Evolutionary conservation across 495 filamentous ascomycete genomes (phyloP).

Genomic region (Penicillium simplicissimum): DNA sequence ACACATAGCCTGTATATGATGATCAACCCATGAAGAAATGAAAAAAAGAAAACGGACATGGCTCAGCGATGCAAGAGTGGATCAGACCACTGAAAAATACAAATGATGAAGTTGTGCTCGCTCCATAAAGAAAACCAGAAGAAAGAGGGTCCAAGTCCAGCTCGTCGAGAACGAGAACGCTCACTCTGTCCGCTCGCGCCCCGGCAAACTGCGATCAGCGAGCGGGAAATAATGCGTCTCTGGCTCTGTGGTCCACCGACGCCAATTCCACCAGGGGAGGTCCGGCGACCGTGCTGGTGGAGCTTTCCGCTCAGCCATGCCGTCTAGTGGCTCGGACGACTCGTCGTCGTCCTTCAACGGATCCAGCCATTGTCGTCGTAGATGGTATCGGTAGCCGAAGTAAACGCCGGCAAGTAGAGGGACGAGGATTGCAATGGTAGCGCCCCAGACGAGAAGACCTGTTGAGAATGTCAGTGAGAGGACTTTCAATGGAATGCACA

Average conservation of each 20-base stretch:
- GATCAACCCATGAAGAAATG: background rate
- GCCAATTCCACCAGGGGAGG: conserved; percentile 42
- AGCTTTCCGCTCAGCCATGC: conserved; percentile 22
- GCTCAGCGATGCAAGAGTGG: conserved; percentile 8
- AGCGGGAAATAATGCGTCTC: conserved; percentile 37
- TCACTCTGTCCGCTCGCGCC: conserved; percentile 19
- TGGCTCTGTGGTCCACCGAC: conserved; percentile 27
- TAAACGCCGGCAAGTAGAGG: conserved; percentile 14
- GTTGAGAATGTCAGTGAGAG: background rate
- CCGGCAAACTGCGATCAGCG: conserved; percentile 23
- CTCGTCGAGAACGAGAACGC: conserved; percentile 2
- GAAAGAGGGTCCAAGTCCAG: conserved; percentile 7
- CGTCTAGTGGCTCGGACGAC: conserved; percentile 29
- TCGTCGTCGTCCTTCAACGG: conserved; percentile 15
- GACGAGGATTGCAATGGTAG: conserved; percentile 9
- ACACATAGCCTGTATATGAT: background rate
- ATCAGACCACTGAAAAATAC: background rate
- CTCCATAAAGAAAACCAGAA: background rate
- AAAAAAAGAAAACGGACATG: background rate
- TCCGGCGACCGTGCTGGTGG: background rate
- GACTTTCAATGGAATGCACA: background rate
- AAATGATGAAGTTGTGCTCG: background rate
- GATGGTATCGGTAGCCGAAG: conserved; percentile 18
- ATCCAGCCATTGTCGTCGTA: conserved; percentile 12
- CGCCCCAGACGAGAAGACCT: conserved; percentile 21